These are phyloP conservation scores for Hydrangea macrophylla DNA, from an alignment of 148 eudicot genomes.

Conservation along the genomic window DNA sequence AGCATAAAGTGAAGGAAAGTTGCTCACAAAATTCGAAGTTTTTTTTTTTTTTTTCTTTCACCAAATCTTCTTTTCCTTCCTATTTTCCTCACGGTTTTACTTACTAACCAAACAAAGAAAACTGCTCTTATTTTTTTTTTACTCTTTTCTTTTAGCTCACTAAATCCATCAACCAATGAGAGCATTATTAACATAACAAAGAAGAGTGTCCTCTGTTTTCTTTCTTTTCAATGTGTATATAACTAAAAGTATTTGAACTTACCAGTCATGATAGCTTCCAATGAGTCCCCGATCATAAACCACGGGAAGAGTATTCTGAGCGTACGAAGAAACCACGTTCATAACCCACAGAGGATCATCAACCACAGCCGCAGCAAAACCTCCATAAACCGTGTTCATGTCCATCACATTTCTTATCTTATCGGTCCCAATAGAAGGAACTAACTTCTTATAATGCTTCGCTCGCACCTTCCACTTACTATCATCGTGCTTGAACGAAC, in stretches of 20 bases:
- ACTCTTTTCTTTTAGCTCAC: too few species aligned
- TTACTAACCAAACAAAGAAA: too few species aligned
- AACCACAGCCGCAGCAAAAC: conserved; percentile 72
- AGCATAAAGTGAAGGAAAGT: too few species aligned
- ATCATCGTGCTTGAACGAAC: conserved; percentile 63
- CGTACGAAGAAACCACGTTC: conserved; percentile 88
- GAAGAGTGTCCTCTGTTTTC: too few species aligned
- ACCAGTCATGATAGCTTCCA: conserved; percentile 93
- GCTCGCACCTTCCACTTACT: conserved; percentile 67
- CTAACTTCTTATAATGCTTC: conserved; percentile 81
- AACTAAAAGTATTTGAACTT: conserved; percentile 22
- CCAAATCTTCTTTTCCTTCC: too few species aligned
- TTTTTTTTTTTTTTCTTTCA: too few species aligned
- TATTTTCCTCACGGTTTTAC: too few species aligned
- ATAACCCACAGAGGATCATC: conserved; percentile 91
- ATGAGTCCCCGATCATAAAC: conserved; percentile 91
- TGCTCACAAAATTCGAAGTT: too few species aligned
- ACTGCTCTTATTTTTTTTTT: too few species aligned
- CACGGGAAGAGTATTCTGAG: conserved; percentile 64
- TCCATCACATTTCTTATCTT: conserved; percentile 94
- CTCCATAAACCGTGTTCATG: conserved; percentile 90
- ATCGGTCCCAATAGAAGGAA: conserved; percentile 67
- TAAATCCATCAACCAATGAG: too few species aligned
- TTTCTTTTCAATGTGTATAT: too few species aligned
- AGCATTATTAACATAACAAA: too few species aligned